A percentile compares a stretch with the other conserved stretches of the same genome.
These are phyloP conservation scores for Candida multigemmis DNA, from an alignment of 805 yeast species.

Conservation along the genomic window DNA sequence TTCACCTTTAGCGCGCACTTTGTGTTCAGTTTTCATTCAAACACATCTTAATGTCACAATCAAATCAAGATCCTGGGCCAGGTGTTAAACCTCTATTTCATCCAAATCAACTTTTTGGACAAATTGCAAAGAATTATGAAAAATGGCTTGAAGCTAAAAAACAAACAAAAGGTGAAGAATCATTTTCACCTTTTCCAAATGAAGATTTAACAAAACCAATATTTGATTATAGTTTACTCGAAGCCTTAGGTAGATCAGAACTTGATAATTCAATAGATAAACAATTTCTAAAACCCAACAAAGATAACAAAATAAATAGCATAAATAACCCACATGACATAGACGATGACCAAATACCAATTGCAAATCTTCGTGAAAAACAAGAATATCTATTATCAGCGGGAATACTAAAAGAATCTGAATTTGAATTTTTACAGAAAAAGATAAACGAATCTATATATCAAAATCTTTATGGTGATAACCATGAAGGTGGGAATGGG, in stretches of 20 bases:
- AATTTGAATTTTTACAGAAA: constrained; percentile 18
- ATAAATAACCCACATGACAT: not conserved
- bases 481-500: too few relatives aligned
- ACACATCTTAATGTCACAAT: too few relatives aligned
- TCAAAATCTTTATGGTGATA: constrained; percentile 1
- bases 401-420: constrained; percentile 14
- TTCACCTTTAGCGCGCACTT: too few relatives aligned
- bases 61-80: too few relatives aligned
- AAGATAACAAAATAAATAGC: not conserved
- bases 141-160: constrained; percentile 25
- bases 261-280: constrained; percentile 1
- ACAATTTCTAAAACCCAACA: not conserved
- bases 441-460: constrained; percentile 16
- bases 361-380: too few relatives aligned
- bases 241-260: constrained; percentile 17
- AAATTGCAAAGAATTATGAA: constrained; percentile 27
- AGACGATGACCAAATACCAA: too few relatives aligned
- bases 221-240: constrained; percentile 17
- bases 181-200: constrained; percentile 20
- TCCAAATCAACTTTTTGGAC: constrained; percentile 19
- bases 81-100: too few relatives aligned
- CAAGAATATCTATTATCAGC: too few relatives aligned
- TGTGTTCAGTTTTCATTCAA: too few relatives aligned
- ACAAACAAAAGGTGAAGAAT: constrained; percentile 14
- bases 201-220: constrained; percentile 12